Percentiles rank a stretch among this genome's conserved stretches.
phyloP scores from a whole-genome alignment of 768 basidiomycete genomes.

The Agaricus sinodeliciosus region DNA sequence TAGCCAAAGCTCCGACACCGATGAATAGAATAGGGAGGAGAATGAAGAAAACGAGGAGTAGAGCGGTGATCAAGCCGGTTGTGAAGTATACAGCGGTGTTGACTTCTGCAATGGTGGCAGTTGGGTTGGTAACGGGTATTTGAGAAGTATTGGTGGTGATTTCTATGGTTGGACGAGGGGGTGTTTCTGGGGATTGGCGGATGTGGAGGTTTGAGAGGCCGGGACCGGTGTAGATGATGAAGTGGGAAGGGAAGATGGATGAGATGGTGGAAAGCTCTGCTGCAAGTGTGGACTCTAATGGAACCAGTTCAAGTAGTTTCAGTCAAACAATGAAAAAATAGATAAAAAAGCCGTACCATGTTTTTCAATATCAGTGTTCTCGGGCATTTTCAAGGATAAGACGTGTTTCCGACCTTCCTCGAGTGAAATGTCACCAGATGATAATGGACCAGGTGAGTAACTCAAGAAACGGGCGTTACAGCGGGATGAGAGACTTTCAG shows the following conservation, averaged over 20 bases:
- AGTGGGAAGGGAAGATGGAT: slow-evolving; percentile 47
- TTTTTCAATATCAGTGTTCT: slow-evolving; percentile 36
- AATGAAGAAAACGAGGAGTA: slow-evolving; percentile 62
- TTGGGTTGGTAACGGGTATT: background rate
- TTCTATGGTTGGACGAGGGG: background rate
- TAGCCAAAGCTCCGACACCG: slow-evolving; percentile 60
- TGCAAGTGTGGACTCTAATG: slow-evolving; percentile 38
- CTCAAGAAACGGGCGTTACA: slow-evolving; percentile 32
- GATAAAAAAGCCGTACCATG: slow-evolving; percentile 46
- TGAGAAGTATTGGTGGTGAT: slow-evolving; percentile 47
- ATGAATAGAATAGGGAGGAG: slow-evolving; percentile 60
- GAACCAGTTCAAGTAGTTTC: background rate
- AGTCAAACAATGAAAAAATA: background rate
- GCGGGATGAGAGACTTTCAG: slow-evolving; percentile 31
- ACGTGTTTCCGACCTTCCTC: slow-evolving; percentile 44
- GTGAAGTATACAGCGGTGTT: slow-evolving; percentile 35
- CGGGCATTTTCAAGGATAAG: slow-evolving; percentile 49
- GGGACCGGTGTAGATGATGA: slow-evolving; percentile 63
- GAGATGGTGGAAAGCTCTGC: slow-evolving; percentile 43
- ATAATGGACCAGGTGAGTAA: slow-evolving; percentile 30
- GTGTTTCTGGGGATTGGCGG: slow-evolving; percentile 30
- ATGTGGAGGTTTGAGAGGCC: slow-evolving; percentile 19
- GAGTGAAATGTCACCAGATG: slow-evolving; percentile 21
- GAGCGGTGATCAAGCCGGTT: slow-evolving; percentile 59
- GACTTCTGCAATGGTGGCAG: background rate